Percentiles rank a stretch among this genome's conserved stretches.
phyloP scores from a whole-genome alignment of 2,329 filamentous ascomycete genomes.

The Penicillium olsonii region DNA sequence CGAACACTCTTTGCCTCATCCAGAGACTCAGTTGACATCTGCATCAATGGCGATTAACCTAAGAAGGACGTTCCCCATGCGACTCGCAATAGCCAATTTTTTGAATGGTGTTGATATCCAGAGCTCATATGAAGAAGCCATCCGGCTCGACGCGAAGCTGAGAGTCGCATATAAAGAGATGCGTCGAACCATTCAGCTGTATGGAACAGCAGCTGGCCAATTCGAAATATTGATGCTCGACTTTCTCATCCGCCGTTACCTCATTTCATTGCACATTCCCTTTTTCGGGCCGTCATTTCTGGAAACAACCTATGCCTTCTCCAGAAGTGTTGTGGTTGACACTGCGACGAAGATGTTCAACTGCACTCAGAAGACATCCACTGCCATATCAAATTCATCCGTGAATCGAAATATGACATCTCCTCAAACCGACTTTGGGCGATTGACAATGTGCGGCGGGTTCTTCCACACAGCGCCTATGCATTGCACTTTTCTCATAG shows the following conservation, averaged over 20 bases:
- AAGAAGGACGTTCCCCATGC: constrained; percentile 38
- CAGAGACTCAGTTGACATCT: constrained; percentile 34
- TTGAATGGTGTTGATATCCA: constrained; percentile 28
- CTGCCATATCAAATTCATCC: background rate
- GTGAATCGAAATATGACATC: background rate
- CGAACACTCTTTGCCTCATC: constrained; percentile 28
- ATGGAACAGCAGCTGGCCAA: background rate
- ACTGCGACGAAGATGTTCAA: constrained; percentile 52
- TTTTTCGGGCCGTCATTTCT: constrained; percentile 24
- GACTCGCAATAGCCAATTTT: constrained; percentile 36
- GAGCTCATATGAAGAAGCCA: constrained; percentile 24
- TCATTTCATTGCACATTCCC: constrained; percentile 33
- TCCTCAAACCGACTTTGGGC: constrained; percentile 36
- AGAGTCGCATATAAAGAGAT: constrained; percentile 47
- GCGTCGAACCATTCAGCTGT: constrained; percentile 28
- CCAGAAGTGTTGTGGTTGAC: constrained; percentile 53
- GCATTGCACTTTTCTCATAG: constrained; percentile 25
- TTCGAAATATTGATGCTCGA: constrained; percentile 27
- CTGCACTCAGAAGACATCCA: constrained; percentile 35
- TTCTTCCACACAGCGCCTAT: constrained; percentile 20
- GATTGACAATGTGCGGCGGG: constrained; percentile 42
- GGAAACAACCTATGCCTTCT: constrained; percentile 46
- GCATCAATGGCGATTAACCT: constrained; percentile 39
- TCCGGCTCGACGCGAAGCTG: constrained; percentile 46
- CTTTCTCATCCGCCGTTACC: constrained; percentile 30